Percentiles rank a stretch among this genome's conserved stretches.
These are phyloP conservation scores for Herpotrichia juniperi DNA, from an alignment of 2,329 filamentous ascomycete species.

Conservation along the genomic window DNA sequence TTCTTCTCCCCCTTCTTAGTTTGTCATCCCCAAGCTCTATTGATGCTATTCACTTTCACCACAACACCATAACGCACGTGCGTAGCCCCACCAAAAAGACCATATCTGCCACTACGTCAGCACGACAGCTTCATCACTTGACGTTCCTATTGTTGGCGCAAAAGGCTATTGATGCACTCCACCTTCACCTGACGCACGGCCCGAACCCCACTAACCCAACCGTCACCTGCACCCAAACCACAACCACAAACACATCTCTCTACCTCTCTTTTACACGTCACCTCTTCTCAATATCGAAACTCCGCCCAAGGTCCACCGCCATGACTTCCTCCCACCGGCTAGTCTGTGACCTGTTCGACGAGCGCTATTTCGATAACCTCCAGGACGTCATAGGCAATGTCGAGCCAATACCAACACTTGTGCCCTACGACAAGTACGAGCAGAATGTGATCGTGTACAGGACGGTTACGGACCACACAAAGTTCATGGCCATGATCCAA, in stretches of 20 bases:
- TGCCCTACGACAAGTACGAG: conserved; percentile 37
- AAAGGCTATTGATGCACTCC: too few relatives aligned
- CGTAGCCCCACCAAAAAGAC: too few relatives aligned
- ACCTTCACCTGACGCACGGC: background rate
- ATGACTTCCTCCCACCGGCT: conserved; percentile 34
- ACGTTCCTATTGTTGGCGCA: too few relatives aligned
- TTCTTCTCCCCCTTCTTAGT: background rate
- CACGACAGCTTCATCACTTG: too few relatives aligned
- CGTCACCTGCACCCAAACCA: background rate
- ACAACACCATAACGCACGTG: too few relatives aligned
- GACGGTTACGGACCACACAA: conserved; percentile 30
- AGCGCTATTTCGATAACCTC: conserved; percentile 31
- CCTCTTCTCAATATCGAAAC: conserved; percentile 5
- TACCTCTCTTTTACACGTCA: background rate
- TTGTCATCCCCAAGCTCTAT: too few relatives aligned
- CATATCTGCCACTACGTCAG: too few relatives aligned
- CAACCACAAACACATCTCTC: background rate
- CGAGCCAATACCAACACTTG: conserved; percentile 34
- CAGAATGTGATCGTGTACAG: conserved; percentile 31
- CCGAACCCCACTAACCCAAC: background rate
- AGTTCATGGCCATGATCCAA: conserved; percentile 34
- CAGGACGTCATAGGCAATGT: conserved; percentile 40
- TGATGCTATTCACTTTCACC: background rate
- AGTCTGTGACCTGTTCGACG: conserved; percentile 37
- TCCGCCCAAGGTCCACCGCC: too few relatives aligned